These are phyloP conservation scores for Tremellales sp. DNA, from an alignment of 1,284 basidiomycete genomes.

Conservation along the genomic window DNA sequence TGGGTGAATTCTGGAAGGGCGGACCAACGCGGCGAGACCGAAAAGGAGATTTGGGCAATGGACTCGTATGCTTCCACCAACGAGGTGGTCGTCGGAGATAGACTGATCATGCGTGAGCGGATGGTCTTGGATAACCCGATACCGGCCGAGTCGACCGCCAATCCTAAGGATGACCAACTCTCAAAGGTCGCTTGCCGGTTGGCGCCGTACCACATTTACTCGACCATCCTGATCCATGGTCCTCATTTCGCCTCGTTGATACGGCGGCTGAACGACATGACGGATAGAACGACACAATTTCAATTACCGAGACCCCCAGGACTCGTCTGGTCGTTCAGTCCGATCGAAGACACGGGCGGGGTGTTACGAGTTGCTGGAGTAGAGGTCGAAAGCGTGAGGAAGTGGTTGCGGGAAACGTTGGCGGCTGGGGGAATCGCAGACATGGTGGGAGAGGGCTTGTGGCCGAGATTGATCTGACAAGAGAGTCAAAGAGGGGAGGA, in stretches of 20 bases:
- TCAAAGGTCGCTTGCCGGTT: slow-evolving; percentile 23
- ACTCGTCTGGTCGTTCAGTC: slow-evolving; percentile 43
- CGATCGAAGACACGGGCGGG: slow-evolving; percentile 28
- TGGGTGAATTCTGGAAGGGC: slow-evolving; percentile 82
- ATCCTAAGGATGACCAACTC: neutral
- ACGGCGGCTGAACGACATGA: slow-evolving; percentile 20
- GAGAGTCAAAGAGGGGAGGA: neutral
- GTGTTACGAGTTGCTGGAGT: slow-evolving; percentile 41
- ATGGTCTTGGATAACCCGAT: slow-evolving; percentile 60
- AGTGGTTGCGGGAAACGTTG: slow-evolving; percentile 40
- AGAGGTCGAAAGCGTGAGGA: slow-evolving; percentile 43
- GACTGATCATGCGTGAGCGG: slow-evolving; percentile 67
- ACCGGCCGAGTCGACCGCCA: neutral
- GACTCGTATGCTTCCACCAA: slow-evolving; percentile 78
- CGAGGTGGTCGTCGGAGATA: slow-evolving; percentile 67
- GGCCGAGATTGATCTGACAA: slow-evolving; percentile 36
- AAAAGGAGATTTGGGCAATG: slow-evolving; percentile 86
- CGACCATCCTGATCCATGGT: slow-evolving; percentile 43
- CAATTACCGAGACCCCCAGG: slow-evolving; percentile 30
- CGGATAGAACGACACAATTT: slow-evolving; percentile 33
- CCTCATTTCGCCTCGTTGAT: slow-evolving; percentile 31
- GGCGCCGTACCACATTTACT: slow-evolving; percentile 47
- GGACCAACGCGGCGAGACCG: slow-evolving; percentile 44
- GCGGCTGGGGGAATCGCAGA: slow-evolving; percentile 30
- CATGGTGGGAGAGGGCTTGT: slow-evolving; percentile 45